phyloP scores from a whole-genome alignment of 768 basidiomycete genomes.

The Naganishia onofrii region DNA sequence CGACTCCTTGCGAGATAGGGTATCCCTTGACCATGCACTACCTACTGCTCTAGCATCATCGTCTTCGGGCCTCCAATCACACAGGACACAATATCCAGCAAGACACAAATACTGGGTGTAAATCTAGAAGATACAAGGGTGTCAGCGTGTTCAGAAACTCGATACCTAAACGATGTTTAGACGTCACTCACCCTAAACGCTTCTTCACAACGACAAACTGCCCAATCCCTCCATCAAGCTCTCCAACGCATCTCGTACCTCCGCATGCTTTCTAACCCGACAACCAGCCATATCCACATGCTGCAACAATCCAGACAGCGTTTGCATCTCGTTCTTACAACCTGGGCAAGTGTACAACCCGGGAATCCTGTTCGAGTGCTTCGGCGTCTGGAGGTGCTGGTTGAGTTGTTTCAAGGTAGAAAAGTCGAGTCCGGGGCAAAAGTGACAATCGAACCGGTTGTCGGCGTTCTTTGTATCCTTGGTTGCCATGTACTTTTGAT shows the following conservation, averaged over 20 bases:
- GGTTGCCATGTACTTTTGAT: not conserved
- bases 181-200: no score
- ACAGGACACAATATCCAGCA: no score
- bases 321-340: not conserved
- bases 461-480: not conserved
- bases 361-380: not conserved
- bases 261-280: not conserved
- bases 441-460: not conserved
- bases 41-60: no score
- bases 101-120: no score
- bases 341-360: not conserved
- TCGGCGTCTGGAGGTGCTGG: not conserved
- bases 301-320: not conserved
- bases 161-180: no score
- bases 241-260: not conserved
- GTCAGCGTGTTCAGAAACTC: no score
- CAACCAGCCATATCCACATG: slow-evolving; percentile 1
- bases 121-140: no score
- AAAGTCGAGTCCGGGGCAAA: not conserved
- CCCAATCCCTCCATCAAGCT: not conserved
- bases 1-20: no score
- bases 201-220: no score
- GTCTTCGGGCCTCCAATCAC: no score
- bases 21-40: no score
- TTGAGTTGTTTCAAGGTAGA: not conserved